phyloP scores from a whole-genome alignment of 2,329 filamentous ascomycete genomes.

The Exophiala aquamarina region DNA sequence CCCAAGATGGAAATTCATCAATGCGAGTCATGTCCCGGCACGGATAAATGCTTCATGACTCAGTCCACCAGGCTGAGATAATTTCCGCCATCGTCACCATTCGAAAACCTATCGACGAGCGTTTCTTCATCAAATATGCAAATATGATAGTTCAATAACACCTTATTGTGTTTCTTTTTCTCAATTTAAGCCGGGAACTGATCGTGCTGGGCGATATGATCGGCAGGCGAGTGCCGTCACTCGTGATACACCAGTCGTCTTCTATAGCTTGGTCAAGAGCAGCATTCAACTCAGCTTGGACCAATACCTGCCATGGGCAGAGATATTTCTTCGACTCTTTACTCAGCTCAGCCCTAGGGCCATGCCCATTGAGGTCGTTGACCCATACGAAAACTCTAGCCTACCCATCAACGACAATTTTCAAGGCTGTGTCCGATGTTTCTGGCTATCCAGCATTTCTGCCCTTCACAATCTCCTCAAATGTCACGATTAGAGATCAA shows the following conservation, averaged over 20 bases:
- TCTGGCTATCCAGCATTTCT: slow-evolving; percentile 81
- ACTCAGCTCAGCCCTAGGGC: slow-evolving; percentile 25
- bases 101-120: not conserved
- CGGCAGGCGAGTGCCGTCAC: too few species aligned
- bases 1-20: too few species aligned
- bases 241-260: not conserved
- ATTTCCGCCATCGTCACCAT: too few species aligned
- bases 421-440: slow-evolving; percentile 84
- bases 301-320: slow-evolving; percentile 7
- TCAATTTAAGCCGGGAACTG: too few species aligned
- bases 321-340: slow-evolving; percentile 26
- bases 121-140: not conserved
- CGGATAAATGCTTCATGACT: too few species aligned
- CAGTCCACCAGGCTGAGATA: too few species aligned
- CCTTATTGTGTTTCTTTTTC: too few species aligned
- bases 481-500: slow-evolving; percentile 72
- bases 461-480: slow-evolving; percentile 80
- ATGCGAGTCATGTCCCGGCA: too few species aligned
- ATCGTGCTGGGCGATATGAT: too few species aligned
- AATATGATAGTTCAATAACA: too few species aligned
- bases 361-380: slow-evolving; percentile 57
- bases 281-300: not conserved
- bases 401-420: slow-evolving; percentile 70
- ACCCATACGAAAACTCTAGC: slow-evolving; percentile 74
- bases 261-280: not conserved